phyloP scores from a whole-genome alignment of 208 protist genomes.

The Wallacemonas sp. region DNA sequence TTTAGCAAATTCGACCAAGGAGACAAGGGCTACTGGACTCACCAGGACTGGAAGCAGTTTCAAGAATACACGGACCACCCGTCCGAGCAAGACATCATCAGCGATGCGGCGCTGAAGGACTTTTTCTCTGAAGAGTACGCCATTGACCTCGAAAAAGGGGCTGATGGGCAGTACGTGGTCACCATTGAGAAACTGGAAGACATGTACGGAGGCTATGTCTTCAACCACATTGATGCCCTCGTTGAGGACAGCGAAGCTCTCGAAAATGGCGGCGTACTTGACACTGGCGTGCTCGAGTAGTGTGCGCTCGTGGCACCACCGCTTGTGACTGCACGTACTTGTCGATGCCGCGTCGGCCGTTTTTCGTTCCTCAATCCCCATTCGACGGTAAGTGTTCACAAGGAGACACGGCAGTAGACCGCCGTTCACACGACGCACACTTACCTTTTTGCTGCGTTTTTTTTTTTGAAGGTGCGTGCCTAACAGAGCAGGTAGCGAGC shows the following conservation, averaged over 20 bases:
- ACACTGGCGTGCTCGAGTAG: constrained; percentile 73
- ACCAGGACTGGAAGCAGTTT: constrained; percentile 66
- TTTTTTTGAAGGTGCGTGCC: too few relatives aligned
- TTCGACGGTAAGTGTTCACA: too few relatives aligned
- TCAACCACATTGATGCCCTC: constrained; percentile 74
- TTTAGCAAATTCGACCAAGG: constrained; percentile 57
- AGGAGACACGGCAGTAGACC: too few relatives aligned
- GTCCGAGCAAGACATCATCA: constrained; percentile 28
- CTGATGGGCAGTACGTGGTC: constrained; percentile 35
- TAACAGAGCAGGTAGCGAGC: too few relatives aligned
- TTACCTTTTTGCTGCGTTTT: too few relatives aligned
- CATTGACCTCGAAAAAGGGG: constrained; percentile 23
- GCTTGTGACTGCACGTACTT: too few relatives aligned
- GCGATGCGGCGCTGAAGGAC: constrained; percentile 25
- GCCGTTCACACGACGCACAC: too few relatives aligned
- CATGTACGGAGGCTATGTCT: constrained; percentile 85
- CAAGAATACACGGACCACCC: constrained; percentile 35
- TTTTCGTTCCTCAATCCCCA: too few relatives aligned
- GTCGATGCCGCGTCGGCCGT: too few relatives aligned
- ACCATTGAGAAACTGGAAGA: constrained; percentile 53
- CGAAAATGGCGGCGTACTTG: constrained; percentile 44
- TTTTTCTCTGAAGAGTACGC: constrained; percentile 84
- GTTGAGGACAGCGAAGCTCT: constrained; percentile 63
- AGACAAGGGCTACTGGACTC: constrained; percentile 56
- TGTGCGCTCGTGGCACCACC: background rate